Evolutionary conservation across 495 filamentous ascomycete species (phyloP).

Genomic region (Penicillium lividum): DNA sequence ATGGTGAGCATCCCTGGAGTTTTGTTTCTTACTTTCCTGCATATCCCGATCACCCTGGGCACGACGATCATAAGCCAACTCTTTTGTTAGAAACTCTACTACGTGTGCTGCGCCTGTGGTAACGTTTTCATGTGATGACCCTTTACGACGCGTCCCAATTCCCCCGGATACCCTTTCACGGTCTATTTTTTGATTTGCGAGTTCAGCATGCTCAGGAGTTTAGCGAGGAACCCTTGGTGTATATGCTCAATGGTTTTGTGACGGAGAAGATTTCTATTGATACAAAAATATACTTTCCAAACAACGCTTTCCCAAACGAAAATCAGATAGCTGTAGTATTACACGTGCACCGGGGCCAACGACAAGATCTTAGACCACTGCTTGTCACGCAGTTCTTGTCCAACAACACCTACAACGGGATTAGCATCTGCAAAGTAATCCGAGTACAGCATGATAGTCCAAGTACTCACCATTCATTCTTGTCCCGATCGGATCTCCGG

Average conservation of each 20-base stretch:
- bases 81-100: slow-evolving; percentile 82
- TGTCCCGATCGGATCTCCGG: slow-evolving; percentile 91
- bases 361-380: slow-evolving; percentile 98
- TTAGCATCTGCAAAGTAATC: slow-evolving; percentile 24
- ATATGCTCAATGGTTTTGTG: not conserved
- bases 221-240: slow-evolving; percentile 7
- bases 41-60: not conserved
- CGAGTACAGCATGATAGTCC: not conserved
- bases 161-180: slow-evolving; percentile 40
- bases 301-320: slow-evolving; percentile 33
- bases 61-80: not conserved
- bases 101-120: slow-evolving; percentile 90
- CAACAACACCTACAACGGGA: slow-evolving; percentile 65
- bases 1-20: slow-evolving; percentile 67
- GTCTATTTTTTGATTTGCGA: slow-evolving; percentile 18
- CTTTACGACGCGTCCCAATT: slow-evolving; percentile 25
- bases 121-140: slow-evolving; percentile 70
- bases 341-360: slow-evolving; percentile 91
- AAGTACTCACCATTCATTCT: slow-evolving; percentile 75
- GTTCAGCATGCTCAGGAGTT: slow-evolving; percentile 13
- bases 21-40: not conserved
- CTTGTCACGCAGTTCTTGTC: slow-evolving; percentile 79
- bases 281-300: slow-evolving; percentile 20
- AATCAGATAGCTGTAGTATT: slow-evolving; percentile 37
- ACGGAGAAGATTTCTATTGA: slow-evolving; percentile 10